These are phyloP conservation scores for Waltergamsia citrina DNA, from an alignment of 2,329 filamentous ascomycete genomes.

Conservation along the genomic window DNA sequence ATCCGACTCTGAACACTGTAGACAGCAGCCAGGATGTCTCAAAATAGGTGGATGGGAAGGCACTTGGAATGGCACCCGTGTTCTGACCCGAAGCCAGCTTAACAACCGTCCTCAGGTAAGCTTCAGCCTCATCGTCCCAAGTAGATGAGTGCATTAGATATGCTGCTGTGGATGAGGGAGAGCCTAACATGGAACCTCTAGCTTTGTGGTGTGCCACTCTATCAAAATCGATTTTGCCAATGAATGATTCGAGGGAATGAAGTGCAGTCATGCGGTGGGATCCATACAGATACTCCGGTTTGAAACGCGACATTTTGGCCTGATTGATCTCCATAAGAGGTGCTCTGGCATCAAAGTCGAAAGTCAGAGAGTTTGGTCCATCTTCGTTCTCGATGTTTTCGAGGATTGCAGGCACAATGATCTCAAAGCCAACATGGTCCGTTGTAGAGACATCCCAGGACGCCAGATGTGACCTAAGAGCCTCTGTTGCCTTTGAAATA, in stretches of 20 bases:
- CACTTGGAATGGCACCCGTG: conserved; percentile 7
- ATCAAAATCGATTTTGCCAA: conserved; percentile 9
- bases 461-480: conserved; percentile 2
- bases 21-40: conserved; percentile 6
- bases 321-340: conserved; percentile 2
- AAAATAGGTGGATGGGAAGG: conserved; percentile 8
- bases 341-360: conserved; percentile 3
- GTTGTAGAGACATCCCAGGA: conserved; percentile 6
- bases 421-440: conserved; percentile 10
- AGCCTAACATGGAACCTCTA: conserved; percentile 10
- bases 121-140: conserved; percentile 9
- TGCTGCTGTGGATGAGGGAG: conserved; percentile 10
- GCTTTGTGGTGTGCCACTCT: conserved; percentile 5
- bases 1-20: conserved; percentile 4
- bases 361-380: conserved; percentile 2
- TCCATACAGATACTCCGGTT: not conserved
- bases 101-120: conserved; percentile 7
- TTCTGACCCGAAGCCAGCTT: not conserved
- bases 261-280: not conserved
- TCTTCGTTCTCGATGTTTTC: conserved; percentile 3
- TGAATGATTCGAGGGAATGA: conserved; percentile 10
- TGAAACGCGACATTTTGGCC: not conserved
- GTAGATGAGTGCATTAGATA: conserved; percentile 8
- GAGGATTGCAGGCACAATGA: conserved; percentile 8
- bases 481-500: conserved; percentile 2